Base-by-base conservation (phyloP, 1,284 basidiomycete genomes). In the Cryptococcus deneoformans region DNA sequence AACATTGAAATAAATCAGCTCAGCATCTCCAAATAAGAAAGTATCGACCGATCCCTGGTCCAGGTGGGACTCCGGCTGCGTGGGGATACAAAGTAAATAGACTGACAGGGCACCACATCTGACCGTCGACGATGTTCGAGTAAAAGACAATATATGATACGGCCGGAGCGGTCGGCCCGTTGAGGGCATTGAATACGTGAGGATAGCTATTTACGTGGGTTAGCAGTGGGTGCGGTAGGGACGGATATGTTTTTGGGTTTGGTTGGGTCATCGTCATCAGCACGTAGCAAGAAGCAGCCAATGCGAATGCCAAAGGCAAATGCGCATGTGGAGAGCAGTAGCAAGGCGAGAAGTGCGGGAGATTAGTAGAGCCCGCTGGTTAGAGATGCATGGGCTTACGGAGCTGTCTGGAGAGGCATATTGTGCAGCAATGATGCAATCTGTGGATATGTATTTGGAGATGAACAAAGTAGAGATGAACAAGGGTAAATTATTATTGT, bases 81-180 rank as follows among this genome's bases (percentile, higher is more conserved):
- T 38, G 40, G 12, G 3, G 11, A 12, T 12, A 16, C 40, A 42
- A 3, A 42, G 29, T 14, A 35, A 20, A 10, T 12, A 54, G 5
- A 67, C 76, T 56, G 54, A 78, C 78, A n/a, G 77, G 75, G 62
- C 79, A 80, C 79, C 79, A 80, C 72, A 79, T 77, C 54, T 71
- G 61, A 6, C 77, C 77, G 7, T 77, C 66, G 35, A 73, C 72
- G 47, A 76, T 56, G n/a, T 65, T 61, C 6, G 77, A 75, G 68
- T 77, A 79, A 66, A 79, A 79, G 59, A 79, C 61, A 58, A 79
- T 66, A 58, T 62, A 79, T 35, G 72, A 66, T 39, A 69, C 65
- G 37, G 68, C 59, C 2, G 72, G 68, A 11, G 71, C 64, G 2
- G 73, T 67, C 3, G 75, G 67, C 8, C 70, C 70, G 54, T 64